Percentiles rank a stretch among this genome's conserved stretches.
These are phyloP conservation scores for Heterobasidion parviporum DNA, from an alignment of 1,284 basidiomycete species.

Conservation along the genomic window DNA sequence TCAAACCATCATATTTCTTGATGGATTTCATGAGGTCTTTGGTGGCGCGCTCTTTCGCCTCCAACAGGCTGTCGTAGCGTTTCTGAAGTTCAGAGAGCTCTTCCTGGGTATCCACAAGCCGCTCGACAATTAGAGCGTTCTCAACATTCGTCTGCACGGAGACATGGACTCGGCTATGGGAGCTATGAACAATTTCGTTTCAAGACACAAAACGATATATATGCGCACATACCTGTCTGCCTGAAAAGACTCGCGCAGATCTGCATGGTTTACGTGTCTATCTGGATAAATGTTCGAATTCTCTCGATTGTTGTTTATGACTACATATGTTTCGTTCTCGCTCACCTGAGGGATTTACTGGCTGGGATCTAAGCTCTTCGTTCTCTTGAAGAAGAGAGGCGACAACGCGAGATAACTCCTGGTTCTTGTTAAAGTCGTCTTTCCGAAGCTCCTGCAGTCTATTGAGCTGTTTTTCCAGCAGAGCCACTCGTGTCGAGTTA, in stretches of 20 bases:
- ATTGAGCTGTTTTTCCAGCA: constrained; percentile 11
- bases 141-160: background rate
- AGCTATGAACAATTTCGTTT: background rate
- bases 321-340: background rate
- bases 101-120: background rate
- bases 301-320: no score
- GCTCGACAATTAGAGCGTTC: background rate
- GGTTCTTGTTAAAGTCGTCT: constrained; percentile 1
- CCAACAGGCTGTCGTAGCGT: constrained; percentile 13
- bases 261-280: no score
- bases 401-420: background rate
- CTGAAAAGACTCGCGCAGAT: no score
- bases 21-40: constrained; percentile 12
- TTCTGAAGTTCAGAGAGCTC: constrained; percentile 11
- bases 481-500: constrained; percentile 11
- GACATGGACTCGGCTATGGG: background rate
- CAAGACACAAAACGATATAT: background rate
- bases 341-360: background rate
- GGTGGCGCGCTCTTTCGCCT: constrained; percentile 13
- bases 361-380: constrained; percentile 3
- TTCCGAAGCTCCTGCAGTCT: constrained; percentile 9
- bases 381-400: background rate
- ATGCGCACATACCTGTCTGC: background rate
- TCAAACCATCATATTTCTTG: constrained; percentile 13
- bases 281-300: no score